Percentiles rank a stretch among this genome's conserved stretches.
These are phyloP conservation scores for Quercus suber DNA, from an alignment of 306 rosid genomes.

Conservation along the genomic window DNA sequence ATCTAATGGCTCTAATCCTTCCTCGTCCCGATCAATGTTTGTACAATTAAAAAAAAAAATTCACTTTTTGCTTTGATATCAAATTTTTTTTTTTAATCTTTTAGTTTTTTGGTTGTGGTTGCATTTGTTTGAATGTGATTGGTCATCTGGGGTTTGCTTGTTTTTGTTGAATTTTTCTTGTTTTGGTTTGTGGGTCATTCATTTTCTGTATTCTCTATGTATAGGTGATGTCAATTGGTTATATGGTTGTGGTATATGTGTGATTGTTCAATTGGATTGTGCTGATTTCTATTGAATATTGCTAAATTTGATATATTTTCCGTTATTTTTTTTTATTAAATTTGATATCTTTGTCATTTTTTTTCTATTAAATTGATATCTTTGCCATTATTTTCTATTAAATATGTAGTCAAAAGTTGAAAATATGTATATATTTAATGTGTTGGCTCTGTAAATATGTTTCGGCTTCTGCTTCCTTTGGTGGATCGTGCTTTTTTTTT, in stretches of 20 bases:
- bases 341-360: background rate
- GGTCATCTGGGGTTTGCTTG: background rate
- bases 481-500: background rate
- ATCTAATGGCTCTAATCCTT: slow-evolving; percentile 25
- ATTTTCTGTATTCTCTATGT: background rate
- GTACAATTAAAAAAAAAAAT: background rate
- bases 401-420: background rate
- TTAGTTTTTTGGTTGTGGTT: background rate
- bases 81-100: background rate
- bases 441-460: too few species aligned
- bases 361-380: background rate
- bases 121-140: background rate
- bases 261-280: background rate
- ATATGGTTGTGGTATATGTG: background rate
- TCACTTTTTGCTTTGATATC: too few species aligned
- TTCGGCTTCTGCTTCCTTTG: background rate
- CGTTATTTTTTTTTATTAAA: background rate
- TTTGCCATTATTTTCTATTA: background rate
- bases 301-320: background rate
- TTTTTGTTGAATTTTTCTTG: background rate
- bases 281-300: background rate
- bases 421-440: too few species aligned
- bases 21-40: slow-evolving; percentile 43
- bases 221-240: background rate
- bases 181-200: background rate